These are phyloP conservation scores for Diaporthe australafricana DNA, from an alignment of 2,329 filamentous ascomycete genomes.

Conservation along the genomic window DNA sequence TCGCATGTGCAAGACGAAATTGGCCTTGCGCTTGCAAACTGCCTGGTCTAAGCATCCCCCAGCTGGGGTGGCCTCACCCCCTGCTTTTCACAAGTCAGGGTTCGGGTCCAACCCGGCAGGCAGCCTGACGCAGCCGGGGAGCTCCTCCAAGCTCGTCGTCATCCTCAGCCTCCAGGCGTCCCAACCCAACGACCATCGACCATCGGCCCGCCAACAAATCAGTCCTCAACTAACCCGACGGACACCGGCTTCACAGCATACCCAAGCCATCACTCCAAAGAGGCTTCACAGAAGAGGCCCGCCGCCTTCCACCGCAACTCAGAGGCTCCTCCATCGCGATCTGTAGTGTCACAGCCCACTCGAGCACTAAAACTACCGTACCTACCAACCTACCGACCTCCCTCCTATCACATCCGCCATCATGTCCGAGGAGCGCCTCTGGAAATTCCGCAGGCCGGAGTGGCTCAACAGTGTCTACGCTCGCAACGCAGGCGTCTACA, in stretches of 20 bases:
- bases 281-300: background rate
- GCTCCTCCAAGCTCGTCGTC: constrained; percentile 37
- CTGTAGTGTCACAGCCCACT: constrained; percentile 1
- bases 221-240: background rate
- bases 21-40: too few species aligned
- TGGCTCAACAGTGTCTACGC: constrained; percentile 75
- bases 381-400: background rate
- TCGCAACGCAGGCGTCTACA: constrained; percentile 73
- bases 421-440: constrained; percentile 75
- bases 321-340: background rate
- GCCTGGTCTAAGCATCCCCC: background rate
- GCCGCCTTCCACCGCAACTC: background rate
- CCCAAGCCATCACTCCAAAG: background rate
- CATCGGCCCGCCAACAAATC: background rate
- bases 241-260: background rate
- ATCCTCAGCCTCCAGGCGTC: constrained; percentile 32
- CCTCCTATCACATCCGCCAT: constrained; percentile 49
- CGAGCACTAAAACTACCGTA: background rate
- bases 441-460: constrained; percentile 74
- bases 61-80: background rate
- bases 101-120: constrained; percentile 31
- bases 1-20: background rate
- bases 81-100: constrained; percentile 4
- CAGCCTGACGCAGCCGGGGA: constrained; percentile 24
- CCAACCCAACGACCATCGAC: constrained; percentile 25